A percentile compares a stretch with the other conserved stretches of the same genome.
Evolutionary conservation across 1,284 basidiomycete species (phyloP).

Genomic region (Trichosporon inkin): DNA sequence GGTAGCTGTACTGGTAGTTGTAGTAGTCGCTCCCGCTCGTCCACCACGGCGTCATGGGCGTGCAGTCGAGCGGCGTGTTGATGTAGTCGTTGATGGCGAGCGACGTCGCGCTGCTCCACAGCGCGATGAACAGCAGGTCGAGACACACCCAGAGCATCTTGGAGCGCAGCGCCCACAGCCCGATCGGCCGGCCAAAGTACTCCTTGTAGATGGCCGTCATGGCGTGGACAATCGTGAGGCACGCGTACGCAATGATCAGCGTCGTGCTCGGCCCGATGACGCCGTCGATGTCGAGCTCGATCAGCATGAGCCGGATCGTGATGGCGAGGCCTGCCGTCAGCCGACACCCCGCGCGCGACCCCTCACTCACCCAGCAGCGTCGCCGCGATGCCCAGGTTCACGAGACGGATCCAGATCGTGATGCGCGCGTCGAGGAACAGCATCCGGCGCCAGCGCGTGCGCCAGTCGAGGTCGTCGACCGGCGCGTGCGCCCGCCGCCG

Average conservation of each 20-base stretch:
- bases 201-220: slow-evolving; percentile 53
- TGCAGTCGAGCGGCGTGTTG: slow-evolving; percentile 55
- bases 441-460: slow-evolving; percentile 42
- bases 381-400: slow-evolving; percentile 53
- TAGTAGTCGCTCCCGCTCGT: slow-evolving; percentile 15
- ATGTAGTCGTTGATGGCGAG: slow-evolving; percentile 57
- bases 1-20: neutral
- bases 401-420: slow-evolving; percentile 53
- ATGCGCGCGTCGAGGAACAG: slow-evolving; percentile 53
- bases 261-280: slow-evolving; percentile 56
- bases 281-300: slow-evolving; percentile 40
- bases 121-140: slow-evolving; percentile 54
- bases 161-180: slow-evolving; percentile 54
- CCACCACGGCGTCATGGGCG: slow-evolving; percentile 44
- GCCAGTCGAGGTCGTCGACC: slow-evolving; percentile 28
- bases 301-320: slow-evolving; percentile 48
- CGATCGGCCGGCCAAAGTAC: slow-evolving; percentile 57
- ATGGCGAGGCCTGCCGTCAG: slow-evolving; percentile 41
- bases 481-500: slow-evolving; percentile 1
- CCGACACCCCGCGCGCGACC: too few species aligned
- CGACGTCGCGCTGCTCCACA: slow-evolving; percentile 48
- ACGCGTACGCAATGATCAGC: slow-evolving; percentile 53
- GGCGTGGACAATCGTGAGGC: slow-evolving; percentile 54
- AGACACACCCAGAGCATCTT: slow-evolving; percentile 52
- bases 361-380: slow-evolving; percentile 40